Evolutionary conservation across 441 rosid genomes (phyloP), one percentile per base, ranked within the genome.

Genomic region (Brassica balearica): DNA sequence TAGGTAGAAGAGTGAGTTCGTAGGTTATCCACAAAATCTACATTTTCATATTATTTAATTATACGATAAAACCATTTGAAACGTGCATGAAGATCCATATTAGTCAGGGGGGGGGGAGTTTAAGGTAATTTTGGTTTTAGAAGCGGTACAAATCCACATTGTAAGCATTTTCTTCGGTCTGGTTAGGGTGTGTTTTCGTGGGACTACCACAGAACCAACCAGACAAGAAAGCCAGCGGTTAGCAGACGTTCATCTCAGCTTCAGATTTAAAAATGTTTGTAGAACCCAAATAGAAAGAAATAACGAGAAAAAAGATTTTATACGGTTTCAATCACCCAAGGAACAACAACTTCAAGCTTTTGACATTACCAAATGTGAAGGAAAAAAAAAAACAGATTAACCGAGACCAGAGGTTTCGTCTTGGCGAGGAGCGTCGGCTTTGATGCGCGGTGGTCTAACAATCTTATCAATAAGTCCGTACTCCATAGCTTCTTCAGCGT

Each of bases 381-480:
- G 27, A 34, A 12, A 5, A 9, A n/a, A 11, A 5, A n/a, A 34
- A 61, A 20, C 2, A 60, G 64, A 34, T 25, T 87, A 91, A 48
- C 94, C 93, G 8, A 89, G 93, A 36, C 92, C 93, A 46, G 86
- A 25, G 53, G 85, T 73, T 70, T 85, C 81, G 74, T 87, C 89
- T 82, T 85, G 84, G 20, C 85, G 88, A 61, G 87, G 85, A 71
- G 85, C 79, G 25, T 91, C 94, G 3, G 72, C 92, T 77, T 86
- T 86, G 58, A 93, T 76, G 23, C 78, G 86, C 0, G 91, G 91
- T 22, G 98, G 96, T 84, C 92, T 83, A 73, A 86, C 82, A 72
- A 93, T 82, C 23, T 85, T 85, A 79, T 93, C 95, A 15, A 93
- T 88, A 11, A 93, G 85, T 20, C 98, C 98, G 68, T 93, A 93